Conservation (phyloP, 768 basidiomycete species). For the Auricularia auricula-judae region DNA sequence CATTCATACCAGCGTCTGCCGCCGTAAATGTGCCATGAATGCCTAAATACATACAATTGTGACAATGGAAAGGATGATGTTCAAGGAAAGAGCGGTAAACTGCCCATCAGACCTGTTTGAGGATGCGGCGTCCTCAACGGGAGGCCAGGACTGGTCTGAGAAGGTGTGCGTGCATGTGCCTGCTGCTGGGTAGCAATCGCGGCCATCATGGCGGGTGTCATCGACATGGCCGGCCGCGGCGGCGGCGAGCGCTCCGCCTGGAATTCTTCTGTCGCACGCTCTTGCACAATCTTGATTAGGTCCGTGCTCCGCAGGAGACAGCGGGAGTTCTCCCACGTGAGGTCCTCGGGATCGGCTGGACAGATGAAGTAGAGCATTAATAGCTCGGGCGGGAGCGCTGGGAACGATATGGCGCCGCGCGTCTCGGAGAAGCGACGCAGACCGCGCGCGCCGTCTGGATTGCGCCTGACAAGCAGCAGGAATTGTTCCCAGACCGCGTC, state of each 20-base stretch:
- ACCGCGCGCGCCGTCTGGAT: neutral
- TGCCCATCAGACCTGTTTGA: neutral
- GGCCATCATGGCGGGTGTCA: neutral
- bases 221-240: neutral
- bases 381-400: neutral
- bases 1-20: too few relatives aligned
- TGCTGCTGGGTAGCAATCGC: neutral
- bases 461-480: neutral
- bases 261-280: neutral
- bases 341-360: neutral
- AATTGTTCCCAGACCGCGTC: neutral
- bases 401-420: neutral
- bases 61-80: neutral
- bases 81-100: neutral
- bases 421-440: neutral
- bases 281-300: neutral
- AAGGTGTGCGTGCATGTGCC: neutral
- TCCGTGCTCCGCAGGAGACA: neutral
- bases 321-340: neutral
- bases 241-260: neutral
- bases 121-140: neutral
- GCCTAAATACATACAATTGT: neutral
- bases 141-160: neutral
- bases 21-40: neutral
- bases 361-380: neutral